phyloP scores from a whole-genome alignment of 2,329 filamentous ascomycete species.

The Nothomitra cinnamomea region DNA sequence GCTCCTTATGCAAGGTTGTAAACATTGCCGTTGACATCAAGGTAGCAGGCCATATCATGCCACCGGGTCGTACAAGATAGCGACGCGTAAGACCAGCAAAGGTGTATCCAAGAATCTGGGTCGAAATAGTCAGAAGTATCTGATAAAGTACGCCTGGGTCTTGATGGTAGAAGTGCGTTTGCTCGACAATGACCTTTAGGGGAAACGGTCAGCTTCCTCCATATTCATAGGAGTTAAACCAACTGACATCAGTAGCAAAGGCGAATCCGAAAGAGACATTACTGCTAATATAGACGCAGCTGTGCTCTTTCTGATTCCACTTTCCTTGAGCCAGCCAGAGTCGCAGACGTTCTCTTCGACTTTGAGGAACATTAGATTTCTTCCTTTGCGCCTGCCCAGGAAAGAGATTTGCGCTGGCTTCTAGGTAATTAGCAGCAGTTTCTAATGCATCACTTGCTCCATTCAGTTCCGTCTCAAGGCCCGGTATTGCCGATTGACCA shows the following conservation, averaged over 20 bases:
- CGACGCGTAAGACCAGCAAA: slow-evolving; percentile 69
- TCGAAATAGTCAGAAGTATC: slow-evolving; percentile 66
- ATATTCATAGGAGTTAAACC: not conserved
- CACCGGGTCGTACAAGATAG: slow-evolving; percentile 68
- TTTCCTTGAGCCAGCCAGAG: slow-evolving; percentile 63
- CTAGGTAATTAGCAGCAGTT: slow-evolving; percentile 6
- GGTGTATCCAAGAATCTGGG: slow-evolving; percentile 72
- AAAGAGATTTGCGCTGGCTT: slow-evolving; percentile 11
- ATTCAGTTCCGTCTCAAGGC: not conserved
- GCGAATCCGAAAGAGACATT: slow-evolving; percentile 83
- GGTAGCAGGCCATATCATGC: slow-evolving; percentile 85
- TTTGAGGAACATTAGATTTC: slow-evolving; percentile 12
- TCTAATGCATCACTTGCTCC: slow-evolving; percentile 9
- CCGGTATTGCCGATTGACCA: no score
- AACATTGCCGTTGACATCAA: slow-evolving; percentile 85
- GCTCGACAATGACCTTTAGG: slow-evolving; percentile 60
- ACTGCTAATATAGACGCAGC: slow-evolving; percentile 76
- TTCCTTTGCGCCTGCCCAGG: slow-evolving; percentile 17
- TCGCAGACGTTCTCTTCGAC: slow-evolving; percentile 28
- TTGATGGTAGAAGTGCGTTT: slow-evolving; percentile 78
- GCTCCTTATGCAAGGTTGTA: slow-evolving; percentile 65
- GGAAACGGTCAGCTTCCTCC: not conserved
- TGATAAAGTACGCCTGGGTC: slow-evolving; percentile 62
- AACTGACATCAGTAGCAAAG: slow-evolving; percentile 61
- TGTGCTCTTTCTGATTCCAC: slow-evolving; percentile 83